Evolutionary conservation across 78 protist species (phyloP).

Genomic region (Dictyostelium purpureum): DNA sequence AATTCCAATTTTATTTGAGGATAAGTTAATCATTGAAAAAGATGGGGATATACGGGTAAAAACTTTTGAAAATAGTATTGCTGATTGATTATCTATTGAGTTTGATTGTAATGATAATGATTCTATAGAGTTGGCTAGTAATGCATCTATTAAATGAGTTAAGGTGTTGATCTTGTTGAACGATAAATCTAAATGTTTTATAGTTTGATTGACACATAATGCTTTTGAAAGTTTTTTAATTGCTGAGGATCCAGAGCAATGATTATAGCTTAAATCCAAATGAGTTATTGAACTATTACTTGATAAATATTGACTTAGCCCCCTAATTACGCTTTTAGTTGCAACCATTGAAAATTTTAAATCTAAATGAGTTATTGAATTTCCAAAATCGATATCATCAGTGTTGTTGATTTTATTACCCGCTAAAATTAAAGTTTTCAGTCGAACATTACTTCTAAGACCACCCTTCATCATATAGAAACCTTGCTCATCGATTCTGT

Average conservation of each 20-base stretch:
- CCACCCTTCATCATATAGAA: background rate
- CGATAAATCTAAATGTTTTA: slow-evolving; percentile 5
- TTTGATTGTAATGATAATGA: slow-evolving; percentile 4
- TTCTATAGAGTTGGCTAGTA: background rate
- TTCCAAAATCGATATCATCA: slow-evolving; percentile 2
- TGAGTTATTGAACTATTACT: background rate
- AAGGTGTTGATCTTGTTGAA: background rate
- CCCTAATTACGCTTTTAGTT: background rate
- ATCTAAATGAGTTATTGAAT: background rate
- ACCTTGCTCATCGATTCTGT: background rate
- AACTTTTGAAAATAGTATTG: background rate
- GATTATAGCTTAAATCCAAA: background rate
- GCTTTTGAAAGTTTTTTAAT: background rate
- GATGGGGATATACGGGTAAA: background rate
- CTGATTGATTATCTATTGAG: background rate
- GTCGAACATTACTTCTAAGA: background rate
- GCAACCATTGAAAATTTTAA: background rate
- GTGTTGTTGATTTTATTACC: background rate
- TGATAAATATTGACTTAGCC: background rate
- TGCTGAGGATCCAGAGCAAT: background rate
- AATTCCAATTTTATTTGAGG: slow-evolving; percentile 41
- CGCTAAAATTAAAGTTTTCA: background rate
- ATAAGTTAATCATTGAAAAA: slow-evolving; percentile 4
- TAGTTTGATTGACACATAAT: background rate
- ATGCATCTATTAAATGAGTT: background rate